Evolutionary conservation across 495 filamentous ascomycete species (phyloP), one percentile per base, ranked within the genome.

Genomic region (Tetracladium setigerum): DNA sequence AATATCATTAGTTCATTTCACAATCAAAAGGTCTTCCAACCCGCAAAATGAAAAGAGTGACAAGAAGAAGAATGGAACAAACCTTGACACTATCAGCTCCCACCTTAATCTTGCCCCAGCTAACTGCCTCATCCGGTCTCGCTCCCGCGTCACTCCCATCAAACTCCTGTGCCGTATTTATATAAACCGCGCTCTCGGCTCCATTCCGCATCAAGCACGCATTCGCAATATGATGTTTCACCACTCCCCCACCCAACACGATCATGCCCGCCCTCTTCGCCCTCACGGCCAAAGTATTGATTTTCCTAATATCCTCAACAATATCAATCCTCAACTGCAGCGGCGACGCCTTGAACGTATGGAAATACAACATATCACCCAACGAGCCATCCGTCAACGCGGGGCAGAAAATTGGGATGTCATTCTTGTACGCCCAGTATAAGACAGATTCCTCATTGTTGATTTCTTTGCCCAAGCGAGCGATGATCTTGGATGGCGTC

Each of bases 151-250:
- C 94, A 51, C 87, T 94, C 0, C 92, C 94, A 63, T 98, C 92
- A 62, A 95, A 97, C 61, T 98, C 94, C 63, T 92, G 86, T 0
- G 78, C 92, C 1, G 94, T 96, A 62, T 98, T 97, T 57, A 98
- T 83, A 59, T 95, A 97, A 10, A 98, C 94, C 4, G 92, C 94
- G 52, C 83, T 87, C 63, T 98, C 92, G 9, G 92, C 92, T 0
- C 92, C 94, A 54, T 97, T 96, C 14, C 92, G 76, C 92, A 97
- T 97, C 56, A 98, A 60, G 57, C 86, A 92, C 2, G 94, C 92
- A 61, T 97, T 98, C 22, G 91, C 88, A 55, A 98, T 97, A 58
- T 97, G 92, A 57, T 98, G 92, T 67, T 98, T 98, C 46, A 98
- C 75, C 9, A 98, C 64, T 0, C 92, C 92, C 1, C 91, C 92